Evolutionary conservation across 306 rosid genomes (phyloP).

Genomic region (Lithocarpus polystachyus): DNA sequence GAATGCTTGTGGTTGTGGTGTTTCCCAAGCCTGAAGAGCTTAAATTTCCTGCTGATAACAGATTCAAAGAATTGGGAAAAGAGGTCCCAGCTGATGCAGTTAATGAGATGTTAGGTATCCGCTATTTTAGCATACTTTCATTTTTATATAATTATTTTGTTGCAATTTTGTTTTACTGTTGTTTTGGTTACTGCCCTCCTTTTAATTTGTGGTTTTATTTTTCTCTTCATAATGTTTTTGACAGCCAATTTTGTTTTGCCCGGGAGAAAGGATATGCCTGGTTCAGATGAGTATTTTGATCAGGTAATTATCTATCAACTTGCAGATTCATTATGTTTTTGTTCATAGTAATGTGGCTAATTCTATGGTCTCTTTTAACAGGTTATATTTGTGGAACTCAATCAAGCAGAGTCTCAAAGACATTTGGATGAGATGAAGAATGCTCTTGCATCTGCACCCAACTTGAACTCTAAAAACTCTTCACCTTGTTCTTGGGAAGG

Average conservation of each 20-base stretch:
- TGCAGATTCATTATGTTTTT: conserved; percentile 1
- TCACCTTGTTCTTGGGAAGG: conserved; percentile 15
- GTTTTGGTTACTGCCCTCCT: conserved; percentile 4
- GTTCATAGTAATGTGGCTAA: conserved; percentile 5
- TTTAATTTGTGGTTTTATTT: neutral
- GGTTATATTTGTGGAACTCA: conserved; percentile 59
- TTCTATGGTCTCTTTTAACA: conserved; percentile 21
- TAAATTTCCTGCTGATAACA: conserved; percentile 31
- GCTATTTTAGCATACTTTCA: neutral
- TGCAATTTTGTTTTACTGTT: conserved; percentile 1
- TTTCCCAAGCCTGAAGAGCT: conserved; percentile 54
- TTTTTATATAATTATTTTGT: neutral
- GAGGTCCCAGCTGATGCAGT: conserved; percentile 52
- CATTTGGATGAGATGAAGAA: conserved; percentile 52
- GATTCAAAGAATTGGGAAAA: conserved; percentile 48
- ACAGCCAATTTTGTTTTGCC: conserved; percentile 57
- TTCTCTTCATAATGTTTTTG: conserved; percentile 11
- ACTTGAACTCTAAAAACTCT: neutral
- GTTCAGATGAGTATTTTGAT: conserved; percentile 49
- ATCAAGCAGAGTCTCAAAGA: conserved; percentile 42
- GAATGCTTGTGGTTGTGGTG: conserved; percentile 20
- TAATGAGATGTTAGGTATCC: conserved; percentile 53
- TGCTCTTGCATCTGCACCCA: conserved; percentile 16
- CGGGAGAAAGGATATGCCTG: conserved; percentile 48
- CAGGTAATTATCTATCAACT: conserved; percentile 31